These are phyloP conservation scores for Leccinellum albellum DNA, from an alignment of 768 basidiomycete genomes.

Conservation along the genomic window DNA sequence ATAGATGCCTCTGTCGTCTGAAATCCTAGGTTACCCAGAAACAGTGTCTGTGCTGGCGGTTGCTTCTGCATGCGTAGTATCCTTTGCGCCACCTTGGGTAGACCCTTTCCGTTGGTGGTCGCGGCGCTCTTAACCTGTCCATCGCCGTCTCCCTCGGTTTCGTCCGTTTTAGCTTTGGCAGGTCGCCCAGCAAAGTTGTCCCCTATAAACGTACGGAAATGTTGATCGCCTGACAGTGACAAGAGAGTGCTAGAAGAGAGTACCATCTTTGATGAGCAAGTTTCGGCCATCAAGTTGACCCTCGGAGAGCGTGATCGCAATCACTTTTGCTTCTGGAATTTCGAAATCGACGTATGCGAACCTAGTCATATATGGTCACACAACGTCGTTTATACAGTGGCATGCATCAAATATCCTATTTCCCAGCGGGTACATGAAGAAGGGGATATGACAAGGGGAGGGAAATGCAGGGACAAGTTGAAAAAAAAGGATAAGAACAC, in stretches of 20 bases:
- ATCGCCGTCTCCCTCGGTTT: constrained; percentile 31
- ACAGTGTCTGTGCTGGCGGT: constrained; percentile 79
- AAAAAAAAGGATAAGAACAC: constrained; percentile 29
- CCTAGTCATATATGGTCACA: constrained; percentile 39
- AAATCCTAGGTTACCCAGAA: constrained; percentile 91
- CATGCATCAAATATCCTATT: no score
- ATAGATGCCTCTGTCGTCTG: constrained; percentile 80
- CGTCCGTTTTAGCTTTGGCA: constrained; percentile 31
- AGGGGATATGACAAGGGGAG: no score
- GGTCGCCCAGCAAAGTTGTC: constrained; percentile 73
- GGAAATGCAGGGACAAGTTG: neutral
- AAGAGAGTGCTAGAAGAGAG: neutral
- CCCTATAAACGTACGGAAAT: constrained; percentile 41
- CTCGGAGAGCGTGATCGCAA: constrained; percentile 82
- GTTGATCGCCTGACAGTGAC: neutral
- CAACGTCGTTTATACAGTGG: neutral
- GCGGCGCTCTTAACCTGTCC: constrained; percentile 26
- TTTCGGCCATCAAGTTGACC: constrained; percentile 77
- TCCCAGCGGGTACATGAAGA: neutral
- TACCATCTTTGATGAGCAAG: constrained; percentile 91
- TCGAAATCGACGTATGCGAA: constrained; percentile 97
- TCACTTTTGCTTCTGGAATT: constrained; percentile 64
- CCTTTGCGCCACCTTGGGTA: constrained; percentile 71
- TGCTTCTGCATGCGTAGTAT: constrained; percentile 79
- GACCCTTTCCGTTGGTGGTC: constrained; percentile 24